These are phyloP conservation scores for Monilinia aucupariae DNA, from an alignment of 2,329 filamentous ascomycete species.

Conservation along the genomic window DNA sequence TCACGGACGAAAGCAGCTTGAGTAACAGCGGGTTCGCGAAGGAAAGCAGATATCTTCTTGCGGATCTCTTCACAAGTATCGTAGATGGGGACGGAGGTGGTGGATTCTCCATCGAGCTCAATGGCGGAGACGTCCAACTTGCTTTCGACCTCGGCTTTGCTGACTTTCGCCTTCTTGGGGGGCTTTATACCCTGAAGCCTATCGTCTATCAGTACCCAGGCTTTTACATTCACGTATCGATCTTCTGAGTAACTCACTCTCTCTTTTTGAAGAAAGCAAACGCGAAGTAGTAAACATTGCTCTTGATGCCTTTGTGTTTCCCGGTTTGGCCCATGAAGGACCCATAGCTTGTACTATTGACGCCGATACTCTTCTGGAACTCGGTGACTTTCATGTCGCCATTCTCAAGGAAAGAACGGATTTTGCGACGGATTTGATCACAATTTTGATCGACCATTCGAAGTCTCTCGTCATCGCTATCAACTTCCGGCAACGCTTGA, in stretches of 20 bases:
- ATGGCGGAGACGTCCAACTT: slow-evolving; percentile 41
- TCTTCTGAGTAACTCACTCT: slow-evolving; percentile 31
- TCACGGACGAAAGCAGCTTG: slow-evolving; percentile 48
- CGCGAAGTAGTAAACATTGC: slow-evolving; percentile 37
- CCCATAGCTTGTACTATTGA: slow-evolving; percentile 37
- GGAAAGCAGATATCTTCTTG: slow-evolving; percentile 49
- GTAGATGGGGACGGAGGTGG: slow-evolving; percentile 44
- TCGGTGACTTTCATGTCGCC: slow-evolving; percentile 42
- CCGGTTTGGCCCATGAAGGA: slow-evolving; percentile 47
- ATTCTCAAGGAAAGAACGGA: slow-evolving; percentile 38
- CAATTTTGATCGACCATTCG: slow-evolving; percentile 25
- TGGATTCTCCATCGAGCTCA: slow-evolving; percentile 44
- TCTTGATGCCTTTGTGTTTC: slow-evolving; percentile 36
- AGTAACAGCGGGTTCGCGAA: slow-evolving; percentile 44
- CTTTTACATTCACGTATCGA: not conserved
- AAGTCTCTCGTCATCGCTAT: slow-evolving; percentile 22
- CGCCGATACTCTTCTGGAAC: slow-evolving; percentile 39
- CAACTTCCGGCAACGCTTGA: slow-evolving; percentile 16
- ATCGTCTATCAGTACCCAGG: not conserved
- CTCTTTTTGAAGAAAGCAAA: slow-evolving; percentile 46
- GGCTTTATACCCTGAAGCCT: slow-evolving; percentile 40
- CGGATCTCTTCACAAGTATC: slow-evolving; percentile 55
- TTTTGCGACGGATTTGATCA: slow-evolving; percentile 39
- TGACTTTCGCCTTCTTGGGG: slow-evolving; percentile 35
- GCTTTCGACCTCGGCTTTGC: slow-evolving; percentile 27